Base-by-base conservation (phyloP, 116 monocot genomes). In the Papilionanthe hybrid region DNA sequence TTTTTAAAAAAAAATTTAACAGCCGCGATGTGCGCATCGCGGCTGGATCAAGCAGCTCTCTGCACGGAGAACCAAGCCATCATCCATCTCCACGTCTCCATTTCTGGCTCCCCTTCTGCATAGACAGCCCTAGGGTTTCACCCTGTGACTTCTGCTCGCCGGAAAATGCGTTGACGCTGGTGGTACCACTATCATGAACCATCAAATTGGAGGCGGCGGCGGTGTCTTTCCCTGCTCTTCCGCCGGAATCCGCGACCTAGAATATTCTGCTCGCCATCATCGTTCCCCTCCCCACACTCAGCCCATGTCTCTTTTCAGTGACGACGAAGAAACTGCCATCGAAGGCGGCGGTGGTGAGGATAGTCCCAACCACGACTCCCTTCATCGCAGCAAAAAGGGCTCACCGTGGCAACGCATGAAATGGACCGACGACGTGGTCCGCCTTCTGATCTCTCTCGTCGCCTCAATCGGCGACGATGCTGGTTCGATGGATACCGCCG, bases 321-420 rank as follows among this genome's bases (percentile, higher is more conserved):
- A 75, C 20, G 75, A 75, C 10, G 75, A 75, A 42, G 75, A 49
- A 13, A 20, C 19, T 19, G 73, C 41, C 17, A 32, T 42, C 37
- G 73, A 6, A 2, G 42, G 22, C 7, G 45, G 22, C 20, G 73
- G 44, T 5, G 72, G 42, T 9, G 44, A 30, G 22, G 44, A 44
- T 7, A 44, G 73, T n/a, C 42, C 73, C 44, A n/a, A 22, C 20
- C 27, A 49, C 3, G 75, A 49, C 50, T 47, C 49, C 12, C 49
- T 12, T 7, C 47, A 75, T 28, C 49, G 49, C 23, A 23, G 56
- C 55, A 86, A 83, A 74, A 85, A 76, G 74, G 80, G 69, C 13
- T 75, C 75, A 11, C 84, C 86, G 2, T 93, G 91, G 89, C 90
- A 93, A 20, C 85, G 93, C 37, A 89, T 93, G 93, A 93, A 89